Evolutionary conservation across 177 flowering plant genomes (phyloP).

Genomic region (Vitis hybrid): DNA sequence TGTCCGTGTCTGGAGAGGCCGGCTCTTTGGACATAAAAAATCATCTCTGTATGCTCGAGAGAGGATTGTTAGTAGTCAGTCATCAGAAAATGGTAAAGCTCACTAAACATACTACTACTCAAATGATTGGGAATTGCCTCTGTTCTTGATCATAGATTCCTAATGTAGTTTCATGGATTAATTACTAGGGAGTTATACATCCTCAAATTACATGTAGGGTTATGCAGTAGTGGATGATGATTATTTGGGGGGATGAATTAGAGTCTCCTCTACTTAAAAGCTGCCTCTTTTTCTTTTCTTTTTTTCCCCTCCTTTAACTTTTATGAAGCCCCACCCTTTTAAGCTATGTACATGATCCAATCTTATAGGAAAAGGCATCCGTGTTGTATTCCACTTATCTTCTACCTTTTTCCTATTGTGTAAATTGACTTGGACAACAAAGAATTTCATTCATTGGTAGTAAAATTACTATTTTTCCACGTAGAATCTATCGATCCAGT

Average conservation of each 20-base stretch:
- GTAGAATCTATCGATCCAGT: too few relatives aligned
- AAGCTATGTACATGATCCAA: constrained; percentile 3
- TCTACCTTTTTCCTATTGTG: background rate
- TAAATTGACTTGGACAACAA: too few relatives aligned
- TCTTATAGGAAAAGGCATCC: constrained; percentile 1
- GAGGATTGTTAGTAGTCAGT: too few relatives aligned
- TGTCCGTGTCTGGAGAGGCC: background rate
- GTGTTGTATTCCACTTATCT: background rate
- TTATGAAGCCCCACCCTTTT: constrained; percentile 5
- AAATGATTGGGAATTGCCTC: background rate
- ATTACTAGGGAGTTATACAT: background rate
- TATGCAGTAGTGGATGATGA: background rate
- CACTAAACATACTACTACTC: background rate
- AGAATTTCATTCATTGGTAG: too few relatives aligned
- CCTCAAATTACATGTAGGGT: constrained; percentile 5
- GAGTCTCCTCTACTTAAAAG: background rate
- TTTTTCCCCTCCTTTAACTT: background rate
- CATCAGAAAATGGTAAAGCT: background rate
- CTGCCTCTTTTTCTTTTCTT: background rate
- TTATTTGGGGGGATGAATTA: constrained; percentile 1
- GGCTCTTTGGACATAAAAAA: too few relatives aligned
- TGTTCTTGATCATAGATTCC: background rate
- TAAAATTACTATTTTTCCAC: too few relatives aligned
- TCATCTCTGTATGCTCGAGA: too few relatives aligned
- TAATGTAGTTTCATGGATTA: background rate